Base-by-base conservation (phyloP, 768 basidiomycete genomes). In the Leucocoprinus sp. region DNA sequence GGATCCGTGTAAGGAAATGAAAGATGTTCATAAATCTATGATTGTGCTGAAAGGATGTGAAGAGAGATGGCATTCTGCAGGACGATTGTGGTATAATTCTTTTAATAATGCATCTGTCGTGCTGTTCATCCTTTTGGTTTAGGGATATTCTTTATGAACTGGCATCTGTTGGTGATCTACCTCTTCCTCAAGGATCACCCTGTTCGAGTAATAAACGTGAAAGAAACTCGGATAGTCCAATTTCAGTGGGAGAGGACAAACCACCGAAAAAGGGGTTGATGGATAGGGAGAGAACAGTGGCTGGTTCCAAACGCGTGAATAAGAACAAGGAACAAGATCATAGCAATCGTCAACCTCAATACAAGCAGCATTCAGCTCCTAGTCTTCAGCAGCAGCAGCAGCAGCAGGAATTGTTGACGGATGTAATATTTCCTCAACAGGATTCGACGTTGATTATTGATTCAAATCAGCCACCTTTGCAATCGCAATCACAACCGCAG, bases 121-220 rank as follows among this genome's bases (percentile, higher is more conserved):
- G n/a, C n/a, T n/a, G n/a, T n/a, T n/a, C n/a, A n/a, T n/a, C 12
- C 21, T 11, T 7, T 5, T 26, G 7, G 42, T 24, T 19, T 5
- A 84, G 84, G 82, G 82, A 85, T 53, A 74, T 87, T 33, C 61
- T 86, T 15, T 84, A 77, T 51, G 82, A 87, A 52, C 66, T 87
- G 1, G 81, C 84, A 3, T 79, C 72, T 0, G 82, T 79, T 3
- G 82, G 84, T 2, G 81, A 85, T 18, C 67, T 86, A 0, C 84
- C 82, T 0, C 66, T 85, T 4, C 84, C 84, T 1, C 69, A 73
- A 39, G 55, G 69, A 0, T 77, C 73, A 42, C 76, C 79, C n/a
- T n/a, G n/a, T 0, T 63, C 71, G 7, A 69, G 60, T 12, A 69
- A 74, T 51, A 86, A 87, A 49, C 80, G 84, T 14, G 80, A 80